These are phyloP conservation scores for Escovopsis sp. DNA, from an alignment of 2,329 filamentous ascomycete species.

Conservation along the genomic window DNA sequence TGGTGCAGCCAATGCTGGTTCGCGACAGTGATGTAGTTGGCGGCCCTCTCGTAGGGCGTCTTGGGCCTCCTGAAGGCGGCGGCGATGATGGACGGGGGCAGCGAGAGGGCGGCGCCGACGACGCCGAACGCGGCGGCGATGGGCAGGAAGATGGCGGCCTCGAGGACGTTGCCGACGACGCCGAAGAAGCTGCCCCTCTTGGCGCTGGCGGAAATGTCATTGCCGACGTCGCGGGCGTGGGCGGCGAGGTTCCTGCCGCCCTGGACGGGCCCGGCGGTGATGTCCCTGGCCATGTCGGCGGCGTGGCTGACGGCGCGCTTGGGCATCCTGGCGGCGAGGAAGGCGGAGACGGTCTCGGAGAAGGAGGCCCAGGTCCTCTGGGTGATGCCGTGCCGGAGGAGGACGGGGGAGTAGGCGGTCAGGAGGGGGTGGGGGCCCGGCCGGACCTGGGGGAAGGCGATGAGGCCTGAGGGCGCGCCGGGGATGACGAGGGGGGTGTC, in stretches of 20 bases:
- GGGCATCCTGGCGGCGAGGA: slow-evolving; percentile 28
- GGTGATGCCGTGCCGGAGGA: slow-evolving; percentile 23
- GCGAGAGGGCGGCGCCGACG: slow-evolving; percentile 16
- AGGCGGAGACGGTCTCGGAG: slow-evolving; percentile 27
- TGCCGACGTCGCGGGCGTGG: slow-evolving; percentile 23
- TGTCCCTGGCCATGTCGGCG: slow-evolving; percentile 21
- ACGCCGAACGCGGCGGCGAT: slow-evolving; percentile 21
- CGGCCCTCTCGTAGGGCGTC: slow-evolving; percentile 25
- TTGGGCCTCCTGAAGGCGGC: slow-evolving; percentile 22
- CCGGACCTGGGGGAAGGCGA: slow-evolving; percentile 25
- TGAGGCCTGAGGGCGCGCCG: slow-evolving; percentile 2
- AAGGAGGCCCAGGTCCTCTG: slow-evolving; percentile 20
- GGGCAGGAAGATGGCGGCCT: slow-evolving; percentile 23
- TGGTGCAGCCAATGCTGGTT: slow-evolving; percentile 27
- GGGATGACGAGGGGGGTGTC: too few species aligned
- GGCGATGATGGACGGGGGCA: slow-evolving; percentile 19
- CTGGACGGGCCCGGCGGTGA: slow-evolving; percentile 20
- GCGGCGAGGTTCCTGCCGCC: slow-evolving; percentile 20
- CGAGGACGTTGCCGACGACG: slow-evolving; percentile 20
- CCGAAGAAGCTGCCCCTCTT: slow-evolving; percentile 25
- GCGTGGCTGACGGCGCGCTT: slow-evolving; percentile 28
- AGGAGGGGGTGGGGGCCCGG: slow-evolving; percentile 23
- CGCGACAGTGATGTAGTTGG: slow-evolving; percentile 25
- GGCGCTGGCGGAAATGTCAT: slow-evolving; percentile 18
- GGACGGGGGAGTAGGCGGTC: slow-evolving; percentile 20